Evolutionary conservation across 1,284 basidiomycete genomes (phyloP), one percentile per base, ranked within the genome.

Genomic region (Thecaphora frezii): DNA sequence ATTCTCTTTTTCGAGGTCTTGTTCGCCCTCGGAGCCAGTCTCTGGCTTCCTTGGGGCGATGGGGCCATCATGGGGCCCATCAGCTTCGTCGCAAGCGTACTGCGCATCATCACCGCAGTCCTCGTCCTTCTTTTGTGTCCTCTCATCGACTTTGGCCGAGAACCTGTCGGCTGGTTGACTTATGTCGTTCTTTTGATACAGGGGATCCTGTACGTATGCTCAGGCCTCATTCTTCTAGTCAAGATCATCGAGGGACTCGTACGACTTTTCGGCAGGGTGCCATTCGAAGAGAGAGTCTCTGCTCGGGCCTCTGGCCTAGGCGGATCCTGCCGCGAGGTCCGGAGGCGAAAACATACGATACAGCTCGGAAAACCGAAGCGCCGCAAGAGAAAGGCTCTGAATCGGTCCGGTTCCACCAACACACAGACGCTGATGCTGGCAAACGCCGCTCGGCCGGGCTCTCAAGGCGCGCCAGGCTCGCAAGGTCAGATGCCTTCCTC

Each of bases 31-130:
- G 73, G 67, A 0, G 65, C 56, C 43, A 66, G 64, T 38, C 69
- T 76, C 21, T 96, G 92, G 91, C 84, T 93, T 54, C 93, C 93
- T 18, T 97, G 93, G 93, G 92, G 90, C 39, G 89, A 90, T 51
- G 93, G 93, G 3, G 92, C 93, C 1, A 90, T 91, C 66, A 97
- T 97, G 93, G 93, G 92, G 16, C 84, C 91, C 21, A 87, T 93
- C 56, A 91, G 89, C 78, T 94, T 96, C 81, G 82, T 96, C 71
- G 88, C 93, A 65, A 92, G 90, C 58, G 89, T 96, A 3, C 86
- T 89, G 28, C 84, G 94, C 65, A 92, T 97, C 72, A 87, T 92
- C 19, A 86, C 92, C 24, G 89, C 90, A 4, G 90, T 97, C 18
- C 80, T 98, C 41, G 82, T 96, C 46, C 87, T 97, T 68, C 90